Conservation (phyloP, 2,329 filamentous ascomycete genomes). For the Pseudocercospora macadamiae region DNA sequence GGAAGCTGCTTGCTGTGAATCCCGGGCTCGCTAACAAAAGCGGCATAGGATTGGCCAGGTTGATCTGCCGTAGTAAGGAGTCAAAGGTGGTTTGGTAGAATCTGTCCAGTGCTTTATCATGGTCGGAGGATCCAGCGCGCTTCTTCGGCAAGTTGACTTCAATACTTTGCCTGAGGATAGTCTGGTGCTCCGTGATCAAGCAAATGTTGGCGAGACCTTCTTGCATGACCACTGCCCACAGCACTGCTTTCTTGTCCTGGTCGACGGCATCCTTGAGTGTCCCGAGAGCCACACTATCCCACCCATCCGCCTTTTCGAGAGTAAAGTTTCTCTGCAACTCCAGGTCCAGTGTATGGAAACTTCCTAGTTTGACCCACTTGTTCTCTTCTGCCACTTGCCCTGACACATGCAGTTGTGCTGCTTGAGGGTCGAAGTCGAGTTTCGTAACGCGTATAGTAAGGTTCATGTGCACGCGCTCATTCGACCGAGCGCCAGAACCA, state of each 20-base stretch:
- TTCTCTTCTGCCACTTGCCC: conserved; percentile 69
- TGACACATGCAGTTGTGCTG: conserved; percentile 68
- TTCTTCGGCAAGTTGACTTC: conserved; percentile 71
- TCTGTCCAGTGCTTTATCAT: conserved; percentile 59
- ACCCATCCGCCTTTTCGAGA: conserved; percentile 78
- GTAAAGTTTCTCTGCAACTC: conserved; percentile 88
- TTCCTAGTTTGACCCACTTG: conserved; percentile 66
- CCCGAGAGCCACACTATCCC: conserved; percentile 85
- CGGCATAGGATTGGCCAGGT: conserved; percentile 70
- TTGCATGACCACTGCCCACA: conserved; percentile 92
- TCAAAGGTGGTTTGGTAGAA: conserved; percentile 80
- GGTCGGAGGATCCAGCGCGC: conserved; percentile 63
- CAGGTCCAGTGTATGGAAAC: conserved; percentile 75
- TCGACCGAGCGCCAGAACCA: conserved; percentile 63
- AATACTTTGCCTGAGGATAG: conserved; percentile 70
- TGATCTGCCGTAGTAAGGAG: conserved; percentile 75
- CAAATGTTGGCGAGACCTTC: conserved; percentile 84
- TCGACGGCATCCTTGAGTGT: conserved; percentile 78
- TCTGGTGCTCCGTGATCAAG: conserved; percentile 78
- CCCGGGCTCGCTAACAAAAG: conserved; percentile 86
- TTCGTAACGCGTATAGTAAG: conserved; percentile 67
- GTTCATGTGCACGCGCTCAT: conserved; percentile 63
- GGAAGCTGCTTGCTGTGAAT: conserved; percentile 81
- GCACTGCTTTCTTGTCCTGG: conserved; percentile 75
- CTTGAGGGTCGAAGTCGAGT: conserved; percentile 71